These are phyloP conservation scores for Pythium apleroticum DNA, from an alignment of 352 stramenopile species.

Conservation along the genomic window DNA sequence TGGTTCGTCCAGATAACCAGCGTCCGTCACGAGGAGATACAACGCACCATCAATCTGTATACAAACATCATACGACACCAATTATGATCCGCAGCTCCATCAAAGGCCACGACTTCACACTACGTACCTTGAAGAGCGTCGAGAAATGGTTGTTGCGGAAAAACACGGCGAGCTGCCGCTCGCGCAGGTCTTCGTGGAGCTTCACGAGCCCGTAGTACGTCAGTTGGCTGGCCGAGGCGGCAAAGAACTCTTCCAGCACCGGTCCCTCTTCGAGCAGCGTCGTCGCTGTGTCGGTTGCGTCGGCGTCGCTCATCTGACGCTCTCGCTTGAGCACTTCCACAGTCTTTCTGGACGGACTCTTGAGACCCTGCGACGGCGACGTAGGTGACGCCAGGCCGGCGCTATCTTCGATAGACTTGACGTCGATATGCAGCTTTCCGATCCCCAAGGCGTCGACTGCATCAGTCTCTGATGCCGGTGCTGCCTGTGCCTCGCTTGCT, in stretches of 20 bases:
- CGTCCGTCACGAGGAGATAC: slow-evolving; percentile 96
- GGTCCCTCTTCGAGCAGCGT: slow-evolving; percentile 74
- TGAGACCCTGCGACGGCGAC: slow-evolving; percentile 36
- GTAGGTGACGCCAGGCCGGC: slow-evolving; percentile 26
- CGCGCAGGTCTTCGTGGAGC: slow-evolving; percentile 90
- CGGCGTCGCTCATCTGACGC: slow-evolving; percentile 67
- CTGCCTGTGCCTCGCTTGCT: background rate
- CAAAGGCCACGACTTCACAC: too few species aligned
- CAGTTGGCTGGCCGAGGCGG: slow-evolving; percentile 89
- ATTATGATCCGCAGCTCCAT: too few species aligned
- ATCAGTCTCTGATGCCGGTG: background rate
- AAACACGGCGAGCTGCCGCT: slow-evolving; percentile 94
- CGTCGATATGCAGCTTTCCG: slow-evolving; percentile 44
- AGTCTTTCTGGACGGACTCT: slow-evolving; percentile 69
- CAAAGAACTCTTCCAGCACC: slow-evolving; percentile 90
- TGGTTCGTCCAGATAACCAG: slow-evolving; percentile 93
- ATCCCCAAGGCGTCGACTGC: background rate
- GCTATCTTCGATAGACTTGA: slow-evolving; percentile 13
- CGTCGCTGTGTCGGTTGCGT: slow-evolving; percentile 56
- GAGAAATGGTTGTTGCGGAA: slow-evolving; percentile 99
- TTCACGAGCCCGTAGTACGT: slow-evolving; percentile 93
- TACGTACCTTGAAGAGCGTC: slow-evolving; percentile 92
- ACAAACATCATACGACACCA: background rate
- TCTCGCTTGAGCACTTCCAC: slow-evolving; percentile 77
- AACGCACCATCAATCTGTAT: slow-evolving; percentile 87